A percentile compares a stretch with the other conserved stretches of the same genome.
Evolutionary conservation across 2,329 filamentous ascomycete genomes (phyloP).

Genomic region (Onygena corvina): DNA sequence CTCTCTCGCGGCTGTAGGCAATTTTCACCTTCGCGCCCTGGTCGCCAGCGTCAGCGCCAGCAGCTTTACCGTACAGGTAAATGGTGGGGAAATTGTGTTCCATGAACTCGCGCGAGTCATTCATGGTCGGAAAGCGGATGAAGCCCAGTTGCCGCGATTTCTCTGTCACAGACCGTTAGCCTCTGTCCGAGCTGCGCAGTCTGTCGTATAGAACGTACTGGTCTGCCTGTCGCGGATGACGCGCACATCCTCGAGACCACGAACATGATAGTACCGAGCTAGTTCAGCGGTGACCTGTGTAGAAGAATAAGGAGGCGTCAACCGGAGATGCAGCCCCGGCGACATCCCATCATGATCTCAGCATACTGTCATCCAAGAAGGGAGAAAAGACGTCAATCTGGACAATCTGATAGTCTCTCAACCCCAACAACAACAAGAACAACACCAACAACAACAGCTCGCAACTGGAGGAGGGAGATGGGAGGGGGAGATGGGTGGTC

Average conservation of each 20-base stretch:
- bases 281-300: slow-evolving; percentile 47
- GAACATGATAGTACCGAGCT: slow-evolving; percentile 39
- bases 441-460: too few relatives aligned
- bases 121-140: slow-evolving; percentile 41
- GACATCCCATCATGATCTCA: slow-evolving; percentile 29
- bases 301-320: slow-evolving; percentile 24
- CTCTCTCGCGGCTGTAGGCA: slow-evolving; percentile 43
- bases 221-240: slow-evolving; percentile 48
- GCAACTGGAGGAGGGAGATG: slow-evolving; percentile 10
- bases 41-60: slow-evolving; percentile 27
- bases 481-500: slow-evolving; percentile 25
- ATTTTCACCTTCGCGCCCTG: slow-evolving; percentile 38
- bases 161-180: slow-evolving; percentile 28
- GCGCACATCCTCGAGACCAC: slow-evolving; percentile 45
- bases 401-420: background rate
- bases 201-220: slow-evolving; percentile 35
- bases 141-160: slow-evolving; percentile 46
- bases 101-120: slow-evolving; percentile 42
- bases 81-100: slow-evolving; percentile 42
- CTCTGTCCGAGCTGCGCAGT: background rate
- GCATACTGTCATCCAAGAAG: slow-evolving; percentile 25
- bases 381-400: too few relatives aligned
- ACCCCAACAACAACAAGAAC: background rate
- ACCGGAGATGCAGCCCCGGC: slow-evolving; percentile 24
- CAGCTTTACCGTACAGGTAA: slow-evolving; percentile 37